Evolutionary conservation across 148 eudicot genomes (phyloP), one percentile per base, ranked within the genome.

Genomic region (Salicornia ramosissima): DNA sequence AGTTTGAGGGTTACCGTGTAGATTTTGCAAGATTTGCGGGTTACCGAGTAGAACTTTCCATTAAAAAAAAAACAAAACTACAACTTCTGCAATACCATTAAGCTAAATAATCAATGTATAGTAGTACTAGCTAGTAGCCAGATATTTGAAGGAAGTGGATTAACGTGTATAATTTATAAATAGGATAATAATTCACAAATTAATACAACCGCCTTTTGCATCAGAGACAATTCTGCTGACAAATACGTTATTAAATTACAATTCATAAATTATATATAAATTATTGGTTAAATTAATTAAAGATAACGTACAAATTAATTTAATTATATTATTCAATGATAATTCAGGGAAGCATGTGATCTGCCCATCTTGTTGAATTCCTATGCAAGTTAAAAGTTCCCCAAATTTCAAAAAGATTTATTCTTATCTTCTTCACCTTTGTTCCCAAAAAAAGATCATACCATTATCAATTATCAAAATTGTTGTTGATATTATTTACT

Each of bases 171-270:
- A 9, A 62, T 62, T 56, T 11, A 46, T 46, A 2, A 46, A 12
- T 46, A 46, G 3, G 6, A 14, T 31, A 58, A 4, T 2, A 60
- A 19, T 39, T 22, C 36, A 21, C 50, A 12, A 39, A 54, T 19
- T 10, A 21, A 26, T 54, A 73, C 34, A 33, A 46, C 54, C 47
- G 55, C 58, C 54, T 66, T 42, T 51, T 21, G 28, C 42, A 65
- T 65, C 39, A 43, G 19, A 55, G 70, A 45, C 47, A 73, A 73
- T 73, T 65, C 36, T 54, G 56, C 76, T 54, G 76, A 73, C 76
- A 62, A 60, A 31, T 61, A 54, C 26, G 42, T 19, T 49, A 19
- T 50, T 49, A 16, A 2, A 31, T 54, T 54, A 4, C 25, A 8
- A 10, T 54, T 36, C 8, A 8, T 36, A n/a, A n/a, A 8, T 36